Evolutionary conservation across 208 protist genomes (phyloP), one percentile per base, ranked within the genome.

Genomic region (Wallacemonas sp.): DNA sequence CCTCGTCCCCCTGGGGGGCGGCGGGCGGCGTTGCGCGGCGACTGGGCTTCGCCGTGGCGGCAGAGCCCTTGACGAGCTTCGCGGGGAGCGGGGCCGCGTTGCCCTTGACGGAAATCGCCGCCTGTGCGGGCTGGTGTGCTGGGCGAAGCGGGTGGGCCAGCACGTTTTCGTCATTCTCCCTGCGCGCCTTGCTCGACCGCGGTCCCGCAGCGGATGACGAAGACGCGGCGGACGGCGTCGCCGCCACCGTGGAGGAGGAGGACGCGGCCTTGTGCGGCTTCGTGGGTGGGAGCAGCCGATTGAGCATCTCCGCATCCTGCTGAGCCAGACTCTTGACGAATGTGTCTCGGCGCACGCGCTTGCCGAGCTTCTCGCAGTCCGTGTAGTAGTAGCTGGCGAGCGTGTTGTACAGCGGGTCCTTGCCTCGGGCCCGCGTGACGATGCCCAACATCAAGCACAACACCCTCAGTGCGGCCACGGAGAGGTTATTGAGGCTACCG

Each of bases 351-450:
- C 81, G 87, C 39, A 95, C 89, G 20, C 90, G 81, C 70, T 95
- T 95, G 11, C 87, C 87, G 14, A 95, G 67, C 66, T 86, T 88
- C 50, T 87, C 90, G 69, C 87, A 95, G 31, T 95, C 48, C 14
- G 76, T 91, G 74, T 84, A 95, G 76, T 95, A 79, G 69, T 91
- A 93, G 48, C 61, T 82, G 20, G 90, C 85, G 1, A 95, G 76
- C 5, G 70, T 86, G 76, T 79, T 95, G 76, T 95, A 95, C 49
- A 92, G 65, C 1, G 63, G 71, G 36, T 78, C 61, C 64, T 93
- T 93, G 59, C 70, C 83, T 12, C 67, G 79, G 10, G 76, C 62
- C 10, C 72, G 66, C 0, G 86, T 84, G n/a, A 52, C 49, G 22
- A 93, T 87, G 25, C 67, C 75, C 0, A 92, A 69, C 82, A 95